Evolutionary conservation across 2,329 filamentous ascomycete genomes (phyloP).

Genomic region (Phialophora macrospora): DNA sequence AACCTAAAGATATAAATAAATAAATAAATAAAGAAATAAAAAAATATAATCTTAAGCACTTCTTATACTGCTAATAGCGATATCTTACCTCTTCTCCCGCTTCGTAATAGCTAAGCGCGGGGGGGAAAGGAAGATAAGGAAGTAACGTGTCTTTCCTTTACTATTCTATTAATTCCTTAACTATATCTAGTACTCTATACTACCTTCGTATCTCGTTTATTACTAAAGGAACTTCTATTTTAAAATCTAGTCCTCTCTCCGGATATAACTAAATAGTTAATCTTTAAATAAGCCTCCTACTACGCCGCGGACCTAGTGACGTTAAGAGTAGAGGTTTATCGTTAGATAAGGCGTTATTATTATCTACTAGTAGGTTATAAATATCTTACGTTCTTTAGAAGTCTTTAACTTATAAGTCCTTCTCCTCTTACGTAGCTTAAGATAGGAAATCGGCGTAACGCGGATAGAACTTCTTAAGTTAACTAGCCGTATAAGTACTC

Average conservation of each 20-base stretch:
- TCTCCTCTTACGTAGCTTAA: not conserved
- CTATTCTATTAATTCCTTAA: not conserved
- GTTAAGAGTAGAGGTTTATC: not conserved
- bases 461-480: constrained; percentile 7
- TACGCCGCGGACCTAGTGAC: too few species aligned
- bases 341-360: too few species aligned
- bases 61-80: not conserved
- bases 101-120: constrained; percentile 5
- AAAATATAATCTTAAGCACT: not conserved
- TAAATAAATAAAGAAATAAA: too few species aligned
- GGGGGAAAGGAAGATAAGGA: too few species aligned
- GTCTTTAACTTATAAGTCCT: not conserved
- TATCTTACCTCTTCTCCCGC: not conserved
- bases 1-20: not conserved
- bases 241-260: too few species aligned
- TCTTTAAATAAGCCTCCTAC: too few species aligned
- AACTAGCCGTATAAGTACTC: not conserved
- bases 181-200: not conserved
- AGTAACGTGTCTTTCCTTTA: not conserved
- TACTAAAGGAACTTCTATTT: too few species aligned
- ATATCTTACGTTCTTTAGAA: not conserved
- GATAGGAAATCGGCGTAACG: not conserved
- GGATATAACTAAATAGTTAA: too few species aligned
- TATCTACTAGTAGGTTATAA: too few species aligned
- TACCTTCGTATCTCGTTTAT: not conserved